Evolutionary conservation across 2,329 filamentous ascomycete genomes (phyloP).

Genomic region (Sordariomycetes sp.): DNA sequence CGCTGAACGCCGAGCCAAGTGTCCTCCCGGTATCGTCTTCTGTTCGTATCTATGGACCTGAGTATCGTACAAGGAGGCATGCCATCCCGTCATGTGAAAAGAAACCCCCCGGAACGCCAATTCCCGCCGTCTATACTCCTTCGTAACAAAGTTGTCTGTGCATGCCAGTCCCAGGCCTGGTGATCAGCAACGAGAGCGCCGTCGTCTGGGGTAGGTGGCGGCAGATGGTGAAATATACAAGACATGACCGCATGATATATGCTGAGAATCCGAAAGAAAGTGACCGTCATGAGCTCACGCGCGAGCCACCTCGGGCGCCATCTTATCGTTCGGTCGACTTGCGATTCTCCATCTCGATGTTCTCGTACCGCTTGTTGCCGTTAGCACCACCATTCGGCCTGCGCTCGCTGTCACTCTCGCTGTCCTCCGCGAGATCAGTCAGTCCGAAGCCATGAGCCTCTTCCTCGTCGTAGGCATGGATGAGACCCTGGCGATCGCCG

Average conservation of each 20-base stretch:
- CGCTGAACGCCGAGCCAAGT: neutral
- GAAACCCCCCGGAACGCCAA: neutral
- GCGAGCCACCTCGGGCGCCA: conserved; percentile 11
- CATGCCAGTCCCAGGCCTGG: too few species aligned
- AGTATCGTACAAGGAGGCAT: conserved; percentile 2
- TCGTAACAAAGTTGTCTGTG: neutral
- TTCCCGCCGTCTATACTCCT: neutral
- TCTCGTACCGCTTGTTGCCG: conserved; percentile 17
- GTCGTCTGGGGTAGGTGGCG: neutral
- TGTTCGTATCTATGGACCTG: neutral
- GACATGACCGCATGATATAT: too few species aligned
- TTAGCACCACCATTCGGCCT: conserved; percentile 29
- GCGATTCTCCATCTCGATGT: conserved; percentile 42
- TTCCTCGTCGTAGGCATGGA: conserved; percentile 84
- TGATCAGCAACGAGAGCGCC: too few species aligned
- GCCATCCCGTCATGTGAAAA: neutral
- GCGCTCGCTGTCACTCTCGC: conserved; percentile 47
- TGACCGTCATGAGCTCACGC: too few species aligned
- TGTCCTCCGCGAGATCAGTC: conserved; percentile 70
- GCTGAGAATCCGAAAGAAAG: too few species aligned
- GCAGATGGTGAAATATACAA: neutral
- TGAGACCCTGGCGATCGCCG: conserved; percentile 71
- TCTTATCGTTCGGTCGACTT: conserved; percentile 27
- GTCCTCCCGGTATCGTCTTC: neutral
- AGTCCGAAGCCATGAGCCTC: conserved; percentile 65